Conservation (phyloP, 2,329 filamentous ascomycete species). For the Diaporthe sp. region DNA sequence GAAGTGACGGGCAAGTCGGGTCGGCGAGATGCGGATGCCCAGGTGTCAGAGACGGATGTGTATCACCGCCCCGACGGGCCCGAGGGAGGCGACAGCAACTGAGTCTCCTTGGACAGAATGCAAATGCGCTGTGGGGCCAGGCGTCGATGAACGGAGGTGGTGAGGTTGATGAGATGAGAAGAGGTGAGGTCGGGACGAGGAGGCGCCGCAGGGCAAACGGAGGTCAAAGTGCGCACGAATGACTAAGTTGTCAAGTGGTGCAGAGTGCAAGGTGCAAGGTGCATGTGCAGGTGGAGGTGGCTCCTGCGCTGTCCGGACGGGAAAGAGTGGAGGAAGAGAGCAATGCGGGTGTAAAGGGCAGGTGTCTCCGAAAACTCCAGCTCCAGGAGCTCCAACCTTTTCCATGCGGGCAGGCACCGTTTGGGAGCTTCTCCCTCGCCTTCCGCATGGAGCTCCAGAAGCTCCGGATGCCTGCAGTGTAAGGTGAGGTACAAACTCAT, state of each 20-base stretch:
- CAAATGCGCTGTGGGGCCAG: background rate
- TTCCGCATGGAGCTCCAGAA: background rate
- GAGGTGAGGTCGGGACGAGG: constrained; percentile 21
- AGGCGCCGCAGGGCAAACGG: constrained; percentile 2
- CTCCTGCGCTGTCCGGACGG: constrained; percentile 7
- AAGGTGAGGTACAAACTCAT: background rate
- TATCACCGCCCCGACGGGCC: constrained; percentile 28
- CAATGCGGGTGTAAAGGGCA: background rate
- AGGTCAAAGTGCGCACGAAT: constrained; percentile 24
- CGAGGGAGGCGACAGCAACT: background rate
- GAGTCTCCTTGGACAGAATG: background rate
- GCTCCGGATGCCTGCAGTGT: constrained; percentile 5
- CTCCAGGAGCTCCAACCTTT: background rate
- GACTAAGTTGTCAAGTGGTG: constrained; percentile 28
- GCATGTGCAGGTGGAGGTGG: constrained; percentile 16
- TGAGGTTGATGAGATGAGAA: constrained; percentile 25
- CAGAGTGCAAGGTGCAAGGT: background rate
- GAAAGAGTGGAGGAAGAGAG: background rate
- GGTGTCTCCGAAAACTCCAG: background rate
- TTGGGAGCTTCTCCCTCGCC: background rate
- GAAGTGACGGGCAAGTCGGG: constrained; percentile 14
- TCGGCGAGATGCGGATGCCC: constrained; percentile 6
- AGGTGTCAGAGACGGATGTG: constrained; percentile 15
- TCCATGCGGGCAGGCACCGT: background rate
- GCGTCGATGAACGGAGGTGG: constrained; percentile 15